These are phyloP conservation scores for Boletus huronensis DNA, from an alignment of 768 basidiomycete genomes.

Conservation along the genomic window DNA sequence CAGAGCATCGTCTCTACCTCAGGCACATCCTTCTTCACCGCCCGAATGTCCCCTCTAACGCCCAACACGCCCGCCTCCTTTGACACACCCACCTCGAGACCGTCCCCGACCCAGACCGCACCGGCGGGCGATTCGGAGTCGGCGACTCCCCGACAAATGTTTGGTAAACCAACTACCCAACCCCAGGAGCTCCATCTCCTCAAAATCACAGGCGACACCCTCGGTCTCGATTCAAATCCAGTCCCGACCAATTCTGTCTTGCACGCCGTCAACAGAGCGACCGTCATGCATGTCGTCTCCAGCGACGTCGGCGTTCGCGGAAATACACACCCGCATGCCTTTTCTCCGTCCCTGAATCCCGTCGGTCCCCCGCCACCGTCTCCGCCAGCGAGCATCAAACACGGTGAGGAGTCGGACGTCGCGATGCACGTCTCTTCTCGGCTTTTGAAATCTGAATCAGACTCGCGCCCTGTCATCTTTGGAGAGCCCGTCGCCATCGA, in stretches of 20 bases:
- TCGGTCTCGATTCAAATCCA: constrained; percentile 40
- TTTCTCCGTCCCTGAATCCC: neutral
- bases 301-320: constrained; percentile 13
- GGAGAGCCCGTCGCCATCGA: constrained; percentile 31
- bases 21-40: constrained; percentile 26
- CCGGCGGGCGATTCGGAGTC: constrained; percentile 12
- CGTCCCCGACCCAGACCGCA: constrained; percentile 36
- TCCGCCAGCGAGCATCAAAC: constrained; percentile 42
- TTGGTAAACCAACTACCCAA: constrained; percentile 24
- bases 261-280: constrained; percentile 35
- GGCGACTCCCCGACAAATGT: constrained; percentile 34
- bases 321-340: neutral
- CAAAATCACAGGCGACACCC: constrained; percentile 48
- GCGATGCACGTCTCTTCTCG: constrained; percentile 28
- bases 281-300: constrained; percentile 33
- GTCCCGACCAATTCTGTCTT: constrained; percentile 31
- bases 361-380: constrained; percentile 60
- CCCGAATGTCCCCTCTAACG: constrained; percentile 23
- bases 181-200: constrained; percentile 53
- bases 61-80: constrained; percentile 21
- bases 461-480: constrained; percentile 29
- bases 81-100: constrained; percentile 28
- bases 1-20: constrained; percentile 27
- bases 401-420: constrained; percentile 10
- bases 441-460: constrained; percentile 19